Conservation (phyloP, 495 filamentous ascomycete genomes). For the Xylaria venustula region DNA sequence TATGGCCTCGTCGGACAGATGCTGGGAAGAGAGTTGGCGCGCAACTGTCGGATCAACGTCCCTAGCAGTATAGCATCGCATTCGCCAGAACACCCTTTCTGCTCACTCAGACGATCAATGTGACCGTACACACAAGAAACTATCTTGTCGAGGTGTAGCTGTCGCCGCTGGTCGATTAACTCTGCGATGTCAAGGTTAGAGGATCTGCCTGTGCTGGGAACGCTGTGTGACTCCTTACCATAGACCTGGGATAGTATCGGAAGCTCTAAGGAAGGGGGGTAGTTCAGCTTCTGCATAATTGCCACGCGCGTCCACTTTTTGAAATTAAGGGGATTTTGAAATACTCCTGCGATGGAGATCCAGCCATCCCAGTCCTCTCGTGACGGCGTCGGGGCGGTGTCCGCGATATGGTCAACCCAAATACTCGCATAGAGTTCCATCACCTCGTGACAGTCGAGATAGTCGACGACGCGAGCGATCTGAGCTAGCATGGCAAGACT, state of each 20-base stretch:
- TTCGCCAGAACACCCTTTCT: not conserved
- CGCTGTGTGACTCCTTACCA: too few relatives aligned
- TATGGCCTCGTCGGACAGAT: not conserved
- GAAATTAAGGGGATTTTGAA: not conserved
- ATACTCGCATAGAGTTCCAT: constrained; percentile 43
- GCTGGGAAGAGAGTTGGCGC: constrained; percentile 3
- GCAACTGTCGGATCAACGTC: not conserved
- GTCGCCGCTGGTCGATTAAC: not conserved
- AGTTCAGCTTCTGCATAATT: not conserved
- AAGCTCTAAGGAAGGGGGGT: not conserved
- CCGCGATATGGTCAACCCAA: constrained; percentile 35
- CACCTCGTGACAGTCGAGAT: constrained; percentile 48
- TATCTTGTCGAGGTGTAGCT: constrained; percentile 3
- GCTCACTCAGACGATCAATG: not conserved
- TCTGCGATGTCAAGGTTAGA: not conserved
- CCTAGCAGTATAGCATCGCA: constrained; percentile 2
- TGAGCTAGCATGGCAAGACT: constrained; percentile 49
- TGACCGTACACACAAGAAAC: not conserved
- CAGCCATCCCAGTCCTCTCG: constrained; percentile 1
- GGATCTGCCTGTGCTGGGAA: too few relatives aligned
- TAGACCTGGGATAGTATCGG: not conserved
- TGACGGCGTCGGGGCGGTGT: not conserved
- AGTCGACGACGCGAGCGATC: constrained; percentile 51
- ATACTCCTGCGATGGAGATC: constrained; percentile 3
- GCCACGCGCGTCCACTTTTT: not conserved